Percentiles rank a stretch among this genome's conserved stretches.
These are phyloP conservation scores for Sugiyamaella americana DNA, from an alignment of 805 yeast genomes.

Conservation along the genomic window DNA sequence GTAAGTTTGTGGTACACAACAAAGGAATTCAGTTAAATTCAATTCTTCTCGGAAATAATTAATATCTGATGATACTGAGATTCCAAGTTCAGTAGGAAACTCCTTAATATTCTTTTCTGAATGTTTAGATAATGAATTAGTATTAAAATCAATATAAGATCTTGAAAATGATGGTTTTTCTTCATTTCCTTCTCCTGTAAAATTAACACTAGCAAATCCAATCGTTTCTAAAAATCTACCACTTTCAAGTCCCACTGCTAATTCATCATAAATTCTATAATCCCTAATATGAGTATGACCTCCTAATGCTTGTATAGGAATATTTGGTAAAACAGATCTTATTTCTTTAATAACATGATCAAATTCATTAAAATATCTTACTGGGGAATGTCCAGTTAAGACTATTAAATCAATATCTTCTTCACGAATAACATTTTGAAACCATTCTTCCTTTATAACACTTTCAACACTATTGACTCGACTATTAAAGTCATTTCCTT, in stretches of 20 bases:
- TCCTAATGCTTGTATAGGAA: slow-evolving; percentile 78
- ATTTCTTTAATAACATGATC: slow-evolving; percentile 42
- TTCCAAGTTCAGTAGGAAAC: slow-evolving; percentile 56
- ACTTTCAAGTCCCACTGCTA: slow-evolving; percentile 77
- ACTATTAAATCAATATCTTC: slow-evolving; percentile 58
- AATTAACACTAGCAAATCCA: slow-evolving; percentile 71
- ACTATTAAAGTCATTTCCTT: slow-evolving; percentile 51
- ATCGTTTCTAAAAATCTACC: slow-evolving; percentile 90
- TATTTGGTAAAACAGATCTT: slow-evolving; percentile 53
- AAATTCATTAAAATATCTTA: slow-evolving; percentile 52
- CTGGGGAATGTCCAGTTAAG: slow-evolving; percentile 76
- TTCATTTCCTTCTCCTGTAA: neutral
- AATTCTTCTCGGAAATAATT: slow-evolving; percentile 40
- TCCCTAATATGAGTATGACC: slow-evolving; percentile 94
- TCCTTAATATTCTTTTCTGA: slow-evolving; percentile 31
- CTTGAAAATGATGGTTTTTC: slow-evolving; percentile 40
- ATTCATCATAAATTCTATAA: slow-evolving; percentile 59
- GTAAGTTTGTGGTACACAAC: slow-evolving; percentile 62
- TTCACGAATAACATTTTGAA: slow-evolving; percentile 39
- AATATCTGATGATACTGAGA: slow-evolving; percentile 41
- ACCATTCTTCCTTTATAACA: slow-evolving; percentile 58
- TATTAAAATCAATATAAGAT: slow-evolving; percentile 77
- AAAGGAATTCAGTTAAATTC: slow-evolving; percentile 50
- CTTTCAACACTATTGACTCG: slow-evolving; percentile 58
- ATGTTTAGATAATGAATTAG: slow-evolving; percentile 64